Evolutionary conservation across 2,329 filamentous ascomycete genomes (phyloP), one percentile per base, ranked within the genome.

Genomic region (Ascochyta pisi): DNA sequence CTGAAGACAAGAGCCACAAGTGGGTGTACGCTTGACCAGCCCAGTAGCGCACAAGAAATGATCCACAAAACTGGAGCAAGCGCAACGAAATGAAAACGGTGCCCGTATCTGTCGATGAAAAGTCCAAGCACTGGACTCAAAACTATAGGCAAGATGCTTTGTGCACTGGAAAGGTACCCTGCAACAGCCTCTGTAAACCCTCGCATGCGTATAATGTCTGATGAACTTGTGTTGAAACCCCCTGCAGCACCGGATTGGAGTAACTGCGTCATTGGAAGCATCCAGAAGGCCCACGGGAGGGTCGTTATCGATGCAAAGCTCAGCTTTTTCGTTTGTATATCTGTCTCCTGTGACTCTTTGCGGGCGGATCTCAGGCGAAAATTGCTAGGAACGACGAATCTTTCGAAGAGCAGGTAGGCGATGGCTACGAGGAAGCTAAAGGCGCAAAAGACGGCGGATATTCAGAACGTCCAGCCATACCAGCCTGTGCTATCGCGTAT

Each of bases 151-250:
- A 50, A 38, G 15, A 43, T 43, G 24, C 15, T 35, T 13, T 50
- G 47, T 9, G 38, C 47, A n/a, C 37, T 50, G 0, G 47, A 42
- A 12, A 50, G 26, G 24, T 50, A 50, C 13, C 47, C 39, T 24
- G 47, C 47, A 29, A 50, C 31, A 24, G 47, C 47, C n/a, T 50
- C 47, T 26, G 47, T 50, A 19, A 41, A 43, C 5, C 38, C 39
- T 10, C 31, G 37, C 39, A 50, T 50, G 38, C 47, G 47, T 13
- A 50, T 50, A 22, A 50, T 50, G 38, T 50, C 47, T 27, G 47
- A 39, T 33, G 47, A 50, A 6, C 47, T 50, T n/a, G 38, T 43
- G 16, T 15, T 42, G 26, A 39, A 50, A 34, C 46, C 46, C 9
- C 46, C 46, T 41, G 46, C 46, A 15, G 46, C 46, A 23, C 46